These are phyloP conservation scores for Aspergillus felis DNA, from an alignment of 2,329 filamentous ascomycete genomes.

Conservation along the genomic window DNA sequence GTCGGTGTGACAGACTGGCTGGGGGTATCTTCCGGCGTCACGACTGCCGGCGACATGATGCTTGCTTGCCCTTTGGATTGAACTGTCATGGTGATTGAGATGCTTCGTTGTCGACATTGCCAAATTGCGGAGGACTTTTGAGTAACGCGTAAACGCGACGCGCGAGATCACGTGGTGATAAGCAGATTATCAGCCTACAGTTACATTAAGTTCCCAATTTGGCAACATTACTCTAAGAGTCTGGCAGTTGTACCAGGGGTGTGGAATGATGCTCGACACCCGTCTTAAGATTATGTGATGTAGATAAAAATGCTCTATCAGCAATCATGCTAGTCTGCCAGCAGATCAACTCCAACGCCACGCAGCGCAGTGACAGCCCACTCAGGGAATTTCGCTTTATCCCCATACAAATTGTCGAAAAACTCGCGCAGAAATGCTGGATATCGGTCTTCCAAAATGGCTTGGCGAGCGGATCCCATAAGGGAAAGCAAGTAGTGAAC, in stretches of 20 bases:
- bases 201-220: neutral
- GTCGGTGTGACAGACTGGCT: conserved; percentile 2
- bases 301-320: neutral
- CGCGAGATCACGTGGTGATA: conserved; percentile 23
- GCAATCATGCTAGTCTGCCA: conserved; percentile 31
- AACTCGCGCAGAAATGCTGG: conserved; percentile 74
- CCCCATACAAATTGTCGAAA: conserved; percentile 68
- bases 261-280: neutral
- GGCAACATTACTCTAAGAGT: neutral
- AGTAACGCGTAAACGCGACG: conserved; percentile 22
- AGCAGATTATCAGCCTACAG: neutral
- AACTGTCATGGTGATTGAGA: neutral
- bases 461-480: conserved; percentile 70
- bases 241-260: neutral
- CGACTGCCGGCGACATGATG: neutral
- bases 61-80: neutral
- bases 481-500: conserved; percentile 86
- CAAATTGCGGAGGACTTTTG: neutral
- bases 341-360: conserved; percentile 74
- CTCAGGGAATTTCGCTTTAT: conserved; percentile 64
- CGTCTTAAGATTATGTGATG: neutral
- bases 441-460: conserved; percentile 77
- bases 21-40: neutral
- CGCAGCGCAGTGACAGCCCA: conserved; percentile 82
- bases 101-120: neutral